These are phyloP conservation scores for Leccinum obscurum DNA, from an alignment of 768 basidiomycete genomes.

Conservation along the genomic window DNA sequence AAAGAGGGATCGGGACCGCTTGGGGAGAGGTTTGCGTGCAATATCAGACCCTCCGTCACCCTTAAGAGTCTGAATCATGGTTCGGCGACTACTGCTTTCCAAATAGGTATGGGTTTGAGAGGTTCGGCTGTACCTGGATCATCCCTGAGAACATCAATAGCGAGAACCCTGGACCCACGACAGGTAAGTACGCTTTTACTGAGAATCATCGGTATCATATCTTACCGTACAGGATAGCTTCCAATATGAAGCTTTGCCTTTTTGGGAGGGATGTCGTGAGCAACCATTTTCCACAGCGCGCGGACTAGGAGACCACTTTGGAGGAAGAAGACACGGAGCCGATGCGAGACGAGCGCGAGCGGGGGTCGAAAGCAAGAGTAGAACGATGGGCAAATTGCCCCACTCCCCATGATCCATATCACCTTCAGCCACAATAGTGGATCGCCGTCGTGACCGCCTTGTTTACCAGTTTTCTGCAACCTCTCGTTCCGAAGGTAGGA, in stretches of 20 bases:
- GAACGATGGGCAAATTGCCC: background rate
- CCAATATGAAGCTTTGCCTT: slow-evolving; percentile 21
- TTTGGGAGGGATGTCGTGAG: slow-evolving; percentile 13
- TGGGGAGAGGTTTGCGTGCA: too few species aligned
- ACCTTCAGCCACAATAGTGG: background rate
- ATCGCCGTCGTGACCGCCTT: background rate
- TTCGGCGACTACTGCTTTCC: too few species aligned
- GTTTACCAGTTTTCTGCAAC: too few species aligned
- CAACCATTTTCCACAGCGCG: background rate
- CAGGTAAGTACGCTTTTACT: background rate
- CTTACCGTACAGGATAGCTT: slow-evolving; percentile 22
- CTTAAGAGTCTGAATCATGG: too few species aligned
- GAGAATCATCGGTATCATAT: background rate
- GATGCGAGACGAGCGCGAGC: background rate
- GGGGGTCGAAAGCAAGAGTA: background rate
- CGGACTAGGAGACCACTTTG: background rate
- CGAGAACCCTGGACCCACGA: slow-evolving; percentile 30
- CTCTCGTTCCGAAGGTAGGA: background rate
- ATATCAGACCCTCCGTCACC: too few species aligned
- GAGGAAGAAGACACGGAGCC: background rate
- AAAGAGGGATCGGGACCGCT: slow-evolving; percentile 23
- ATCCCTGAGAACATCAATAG: too few species aligned
- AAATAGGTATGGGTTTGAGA: too few species aligned
- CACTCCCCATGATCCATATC: background rate
- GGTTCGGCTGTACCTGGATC: too few species aligned